A percentile compares a stretch with the other conserved stretches of the same genome.
Evolutionary conservation across 1,284 basidiomycete genomes (phyloP).

Genomic region (Cutaneotrichosporon cavernicola): DNA sequence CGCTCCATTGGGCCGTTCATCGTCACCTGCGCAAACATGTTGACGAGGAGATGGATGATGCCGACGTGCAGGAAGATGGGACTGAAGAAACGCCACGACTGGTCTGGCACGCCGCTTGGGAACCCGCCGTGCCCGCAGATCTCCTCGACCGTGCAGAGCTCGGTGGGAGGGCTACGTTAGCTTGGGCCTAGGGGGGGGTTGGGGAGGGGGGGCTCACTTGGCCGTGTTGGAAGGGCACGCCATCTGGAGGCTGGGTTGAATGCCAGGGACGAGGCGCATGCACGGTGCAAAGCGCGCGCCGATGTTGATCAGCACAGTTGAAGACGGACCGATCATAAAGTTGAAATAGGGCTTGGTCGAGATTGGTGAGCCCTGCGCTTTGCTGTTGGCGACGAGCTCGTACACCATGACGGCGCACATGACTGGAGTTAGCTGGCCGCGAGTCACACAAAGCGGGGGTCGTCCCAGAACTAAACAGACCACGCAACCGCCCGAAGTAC

Average conservation of each 20-base stretch:
- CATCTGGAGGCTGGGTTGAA: slow-evolving; percentile 63
- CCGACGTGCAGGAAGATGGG: slow-evolving; percentile 91
- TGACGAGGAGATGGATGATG: slow-evolving; percentile 79
- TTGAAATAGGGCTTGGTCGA: slow-evolving; percentile 80
- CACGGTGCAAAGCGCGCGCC: slow-evolving; percentile 81
- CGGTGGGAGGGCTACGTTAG: slow-evolving; percentile 59
- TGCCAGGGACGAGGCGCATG: slow-evolving; percentile 56
- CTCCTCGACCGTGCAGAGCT: slow-evolving; percentile 70
- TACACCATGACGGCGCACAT: slow-evolving; percentile 60
- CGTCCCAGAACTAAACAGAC: not conserved
- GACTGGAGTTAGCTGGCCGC: not conserved
- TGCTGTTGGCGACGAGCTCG: slow-evolving; percentile 71
- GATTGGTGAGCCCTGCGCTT: slow-evolving; percentile 71
- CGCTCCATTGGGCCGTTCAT: slow-evolving; percentile 45
- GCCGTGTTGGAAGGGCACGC: slow-evolving; percentile 61
- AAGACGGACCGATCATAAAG: slow-evolving; percentile 86
- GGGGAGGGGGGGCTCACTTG: slow-evolving; percentile 30
- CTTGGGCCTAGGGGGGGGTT: not conserved
- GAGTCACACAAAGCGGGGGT: not conserved
- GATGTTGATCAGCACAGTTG: slow-evolving; percentile 76
- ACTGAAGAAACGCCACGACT: slow-evolving; percentile 67
- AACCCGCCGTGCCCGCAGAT: slow-evolving; percentile 90
- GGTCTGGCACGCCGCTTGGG: slow-evolving; percentile 65
- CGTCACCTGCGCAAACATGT: slow-evolving; percentile 82
- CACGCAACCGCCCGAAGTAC: not conserved